Evolutionary conservation across 306 rosid species (phyloP).

Genomic region (Adenanthera pavonina): DNA sequence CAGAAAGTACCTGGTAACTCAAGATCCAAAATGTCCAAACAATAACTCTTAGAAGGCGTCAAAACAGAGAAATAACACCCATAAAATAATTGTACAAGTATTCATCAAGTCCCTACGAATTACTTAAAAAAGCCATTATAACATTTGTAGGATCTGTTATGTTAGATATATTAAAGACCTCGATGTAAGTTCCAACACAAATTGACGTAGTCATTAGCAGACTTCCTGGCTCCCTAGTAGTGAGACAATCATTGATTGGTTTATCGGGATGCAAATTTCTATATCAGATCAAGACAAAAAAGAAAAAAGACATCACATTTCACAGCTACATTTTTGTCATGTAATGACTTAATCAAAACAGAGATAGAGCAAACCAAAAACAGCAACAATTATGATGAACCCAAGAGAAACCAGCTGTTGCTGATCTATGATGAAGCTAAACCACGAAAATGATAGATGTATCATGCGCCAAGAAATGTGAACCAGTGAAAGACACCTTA

Average conservation of each 20-base stretch:
- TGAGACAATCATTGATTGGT: not conserved
- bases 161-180: not conserved
- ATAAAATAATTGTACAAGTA: not conserved
- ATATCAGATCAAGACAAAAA: not conserved
- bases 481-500: not conserved
- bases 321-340: not conserved
- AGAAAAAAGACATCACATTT: not conserved
- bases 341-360: constrained; percentile 25
- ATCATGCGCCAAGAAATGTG: constrained; percentile 18
- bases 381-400: not conserved
- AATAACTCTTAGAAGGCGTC: not conserved
- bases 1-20: not conserved
- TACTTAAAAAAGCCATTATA: not conserved
- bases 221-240: not conserved
- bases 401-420: constrained; percentile 5
- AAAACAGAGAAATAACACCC: not conserved
- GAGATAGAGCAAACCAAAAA: not conserved
- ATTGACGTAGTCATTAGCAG: not conserved
- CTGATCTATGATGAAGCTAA: constrained; percentile 16
- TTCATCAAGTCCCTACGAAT: not conserved
- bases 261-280: not conserved
- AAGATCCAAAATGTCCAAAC: not conserved
- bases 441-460: not conserved
- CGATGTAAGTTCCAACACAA: not conserved
- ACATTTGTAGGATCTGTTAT: not conserved